phyloP scores from a whole-genome alignment of 306 rosid genomes.

The Dalbergia cochinchinensis region DNA sequence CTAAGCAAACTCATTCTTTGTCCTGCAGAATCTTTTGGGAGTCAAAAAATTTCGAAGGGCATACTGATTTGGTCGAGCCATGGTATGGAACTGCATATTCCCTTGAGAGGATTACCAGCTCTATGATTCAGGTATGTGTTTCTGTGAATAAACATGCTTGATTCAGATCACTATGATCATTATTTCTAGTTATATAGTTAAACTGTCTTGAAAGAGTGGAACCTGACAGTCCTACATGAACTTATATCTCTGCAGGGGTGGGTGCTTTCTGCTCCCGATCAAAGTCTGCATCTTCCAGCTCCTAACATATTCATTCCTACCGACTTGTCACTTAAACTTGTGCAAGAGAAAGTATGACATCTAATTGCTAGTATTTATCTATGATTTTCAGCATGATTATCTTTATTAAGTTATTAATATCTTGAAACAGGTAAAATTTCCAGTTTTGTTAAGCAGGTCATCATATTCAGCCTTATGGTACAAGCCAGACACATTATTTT shows the following conservation, averaged over 20 bases:
- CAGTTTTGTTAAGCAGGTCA: constrained; percentile 75
- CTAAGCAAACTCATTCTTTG: constrained; percentile 39
- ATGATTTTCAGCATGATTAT: constrained; percentile 16
- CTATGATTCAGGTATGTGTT: constrained; percentile 76
- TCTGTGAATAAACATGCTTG: constrained; percentile 5
- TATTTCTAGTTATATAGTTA: constrained; percentile 25
- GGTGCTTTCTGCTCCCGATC: constrained; percentile 76
- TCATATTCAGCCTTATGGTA: constrained; percentile 79
- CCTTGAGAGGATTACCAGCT: constrained; percentile 63
- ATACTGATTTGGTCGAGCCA: constrained; percentile 78
- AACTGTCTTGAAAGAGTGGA: constrained; percentile 35
- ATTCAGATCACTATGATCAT: constrained; percentile 23
- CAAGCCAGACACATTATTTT: constrained; percentile 88
- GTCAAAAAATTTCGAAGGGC: constrained; percentile 80
- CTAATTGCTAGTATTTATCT: constrained; percentile 7
- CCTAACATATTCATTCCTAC: constrained; percentile 84
- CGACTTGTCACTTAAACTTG: constrained; percentile 77
- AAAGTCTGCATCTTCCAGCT: constrained; percentile 82
- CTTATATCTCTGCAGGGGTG: constrained; percentile 72
- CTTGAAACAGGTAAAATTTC: constrained; percentile 76
- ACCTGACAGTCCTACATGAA: constrained; percentile 36
- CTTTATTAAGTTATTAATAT: constrained; percentile 42
- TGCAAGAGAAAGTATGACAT: constrained; percentile 64
- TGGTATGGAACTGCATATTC: constrained; percentile 96
- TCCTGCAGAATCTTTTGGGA: constrained; percentile 90